Base-by-base conservation (phyloP, 768 basidiomycete genomes). In the Porpolomopsis calyptriformis region DNA sequence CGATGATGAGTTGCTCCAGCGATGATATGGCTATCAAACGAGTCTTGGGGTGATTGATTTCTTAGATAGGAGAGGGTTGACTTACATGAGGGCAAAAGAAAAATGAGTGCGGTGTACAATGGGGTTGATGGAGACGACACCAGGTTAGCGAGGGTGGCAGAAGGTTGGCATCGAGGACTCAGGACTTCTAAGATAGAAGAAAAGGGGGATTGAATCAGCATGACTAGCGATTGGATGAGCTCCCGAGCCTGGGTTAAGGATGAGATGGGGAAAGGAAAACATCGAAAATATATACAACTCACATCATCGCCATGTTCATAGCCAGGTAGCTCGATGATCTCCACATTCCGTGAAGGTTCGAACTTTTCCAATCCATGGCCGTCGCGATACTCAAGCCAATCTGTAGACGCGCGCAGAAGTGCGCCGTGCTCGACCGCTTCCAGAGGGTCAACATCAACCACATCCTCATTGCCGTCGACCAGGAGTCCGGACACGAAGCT, bases 331-430 rank as follows among this genome's bases (percentile, higher is more conserved):
- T 73, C 72, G 33, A 76, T 53, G 29, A 85, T 69, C 55, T 85
- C 78, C 6, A 85, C 64, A 53, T 85, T 85, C 51, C 73, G 66
- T 10, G 72, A 67, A 6, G 81, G 75, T 53, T 83, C 82, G 33
- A 74, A 76, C 48, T 72, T 76, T 57, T 85, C 81, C 3, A 80
- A 64, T 1, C 80, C 81, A 52, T 82, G 77, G 1, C 67, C 69
- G 56, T 82, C 79, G 19, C 66, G 68, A 53, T 79, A 78, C 54
- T 83, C 81, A 12, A 78, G 60, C 83, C 84, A 85, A 55, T 81
- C 76, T 5, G 83, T 85, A 1, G 81, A 83, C 4, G 80, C 80
- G 14, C 62, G 69, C 18, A 79, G 57, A 20, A 74, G 62, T 42
- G 40, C 38, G 12, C 64, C 72, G 26, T 67, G 55, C 11, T 60